Percentiles rank a stretch among this genome's conserved stretches.
Conservation (phyloP, 2,329 filamentous ascomycete species). For the Aspergillus sp. region DNA sequence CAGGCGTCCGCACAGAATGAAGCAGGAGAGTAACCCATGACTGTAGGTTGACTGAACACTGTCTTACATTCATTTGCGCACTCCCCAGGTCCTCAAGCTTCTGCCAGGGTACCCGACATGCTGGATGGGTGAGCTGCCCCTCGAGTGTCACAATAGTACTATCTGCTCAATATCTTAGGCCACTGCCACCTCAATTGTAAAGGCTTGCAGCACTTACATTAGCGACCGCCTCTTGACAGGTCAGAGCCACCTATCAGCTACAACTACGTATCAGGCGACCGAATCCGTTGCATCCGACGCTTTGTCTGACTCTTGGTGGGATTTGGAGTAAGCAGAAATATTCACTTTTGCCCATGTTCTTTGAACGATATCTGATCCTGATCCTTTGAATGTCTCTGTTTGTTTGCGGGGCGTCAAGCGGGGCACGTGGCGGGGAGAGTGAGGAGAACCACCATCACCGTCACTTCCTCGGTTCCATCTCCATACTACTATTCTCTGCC, state of each 20-base stretch:
- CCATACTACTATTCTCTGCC: neutral
- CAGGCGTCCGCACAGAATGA: neutral
- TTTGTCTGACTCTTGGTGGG: neutral
- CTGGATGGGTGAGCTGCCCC: neutral
- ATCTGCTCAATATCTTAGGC: neutral
- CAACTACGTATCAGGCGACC: neutral
- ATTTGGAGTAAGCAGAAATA: neutral
- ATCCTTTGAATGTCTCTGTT: no score
- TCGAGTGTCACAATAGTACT: neutral
- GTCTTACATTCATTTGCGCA: neutral
- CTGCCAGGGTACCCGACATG: neutral
- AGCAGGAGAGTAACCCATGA: neutral
- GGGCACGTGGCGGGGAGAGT: no score
- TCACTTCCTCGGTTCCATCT: no score
- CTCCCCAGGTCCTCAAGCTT: neutral
- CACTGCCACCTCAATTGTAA: neutral
- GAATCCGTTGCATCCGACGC: neutral
- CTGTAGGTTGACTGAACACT: neutral
- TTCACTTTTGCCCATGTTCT: neutral
- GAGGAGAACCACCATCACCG: no score
- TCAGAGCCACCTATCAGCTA: neutral
- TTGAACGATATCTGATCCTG: neutral
- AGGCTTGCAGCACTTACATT: neutral
- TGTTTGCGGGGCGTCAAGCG: no score
- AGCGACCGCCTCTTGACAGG: neutral